Percentiles rank a stretch among this genome's conserved stretches.
Evolutionary conservation across 2,329 filamentous ascomycete genomes (phyloP).

Genomic region (Myriosclerotinia curreyana): DNA sequence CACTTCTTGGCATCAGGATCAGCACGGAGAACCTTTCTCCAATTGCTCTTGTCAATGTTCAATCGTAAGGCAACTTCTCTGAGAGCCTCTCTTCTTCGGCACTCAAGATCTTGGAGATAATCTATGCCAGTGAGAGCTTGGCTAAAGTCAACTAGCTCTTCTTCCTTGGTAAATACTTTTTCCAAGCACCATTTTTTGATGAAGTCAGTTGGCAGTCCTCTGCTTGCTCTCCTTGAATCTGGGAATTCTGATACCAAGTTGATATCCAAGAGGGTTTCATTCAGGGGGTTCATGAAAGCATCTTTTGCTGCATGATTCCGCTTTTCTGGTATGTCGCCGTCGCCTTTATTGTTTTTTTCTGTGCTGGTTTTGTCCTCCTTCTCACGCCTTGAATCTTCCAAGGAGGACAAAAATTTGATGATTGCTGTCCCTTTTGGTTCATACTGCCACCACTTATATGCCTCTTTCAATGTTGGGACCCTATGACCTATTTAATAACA

Average conservation of each 20-base stretch:
- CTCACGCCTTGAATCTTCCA: slow-evolving; percentile 23
- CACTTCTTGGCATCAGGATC: slow-evolving; percentile 30
- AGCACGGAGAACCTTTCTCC: slow-evolving; percentile 28
- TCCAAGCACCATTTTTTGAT: slow-evolving; percentile 28
- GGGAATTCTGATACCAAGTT: slow-evolving; percentile 9
- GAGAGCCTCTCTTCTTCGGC: slow-evolving; percentile 27
- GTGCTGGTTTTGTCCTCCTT: slow-evolving; percentile 8
- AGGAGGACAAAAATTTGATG: slow-evolving; percentile 28
- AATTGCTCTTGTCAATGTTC: slow-evolving; percentile 30
- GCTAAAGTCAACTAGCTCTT: slow-evolving; percentile 29
- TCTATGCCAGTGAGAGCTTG: slow-evolving; percentile 33
- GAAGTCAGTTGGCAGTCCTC: slow-evolving; percentile 27
- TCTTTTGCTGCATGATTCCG: slow-evolving; percentile 19
- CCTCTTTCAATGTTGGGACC: slow-evolving; percentile 31
- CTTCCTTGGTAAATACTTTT: slow-evolving; percentile 28
- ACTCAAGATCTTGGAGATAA: slow-evolving; percentile 35
- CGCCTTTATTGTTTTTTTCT: background rate
- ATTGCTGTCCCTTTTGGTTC: slow-evolving; percentile 30
- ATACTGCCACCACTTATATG: slow-evolving; percentile 32
- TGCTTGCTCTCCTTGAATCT: slow-evolving; percentile 1
- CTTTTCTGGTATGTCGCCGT: slow-evolving; percentile 10
- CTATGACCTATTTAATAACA: slow-evolving; percentile 27
- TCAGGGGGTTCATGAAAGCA: slow-evolving; percentile 26
- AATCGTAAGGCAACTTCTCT: slow-evolving; percentile 30
- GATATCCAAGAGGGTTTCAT: slow-evolving; percentile 28